Percentiles rank a stretch among this genome's conserved stretches.
These are phyloP conservation scores for Gyrodon lividus DNA, from an alignment of 768 basidiomycete genomes.

Conservation along the genomic window DNA sequence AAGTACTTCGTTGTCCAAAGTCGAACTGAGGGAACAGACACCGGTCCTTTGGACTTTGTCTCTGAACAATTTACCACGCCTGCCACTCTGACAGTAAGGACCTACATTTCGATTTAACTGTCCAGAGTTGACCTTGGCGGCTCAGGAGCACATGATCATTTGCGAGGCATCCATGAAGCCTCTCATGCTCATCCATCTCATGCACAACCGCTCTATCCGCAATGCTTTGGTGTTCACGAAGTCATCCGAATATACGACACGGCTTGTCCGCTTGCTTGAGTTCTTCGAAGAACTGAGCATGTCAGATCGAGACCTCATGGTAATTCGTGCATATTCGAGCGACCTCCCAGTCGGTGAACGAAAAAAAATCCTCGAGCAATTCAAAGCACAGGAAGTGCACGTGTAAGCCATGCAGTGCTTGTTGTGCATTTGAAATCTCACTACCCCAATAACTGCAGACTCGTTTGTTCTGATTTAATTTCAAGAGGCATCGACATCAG, in stretches of 20 bases:
- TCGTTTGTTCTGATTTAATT: slow-evolving; percentile 96
- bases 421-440: slow-evolving; percentile 1
- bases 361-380: slow-evolving; percentile 73
- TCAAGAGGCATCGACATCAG: slow-evolving; percentile 95
- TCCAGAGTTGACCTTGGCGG: slow-evolving; percentile 4
- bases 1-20: slow-evolving; percentile 87
- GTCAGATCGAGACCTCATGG: slow-evolving; percentile 28
- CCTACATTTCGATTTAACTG: neutral
- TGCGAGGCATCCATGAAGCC: slow-evolving; percentile 81
- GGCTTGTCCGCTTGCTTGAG: slow-evolving; percentile 78
- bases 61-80: slow-evolving; percentile 86
- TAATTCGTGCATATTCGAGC: slow-evolving; percentile 79
- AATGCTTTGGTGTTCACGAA: slow-evolving; percentile 96
- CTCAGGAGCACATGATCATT: slow-evolving; percentile 84
- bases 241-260: slow-evolving; percentile 83
- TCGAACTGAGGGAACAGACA: slow-evolving; percentile 33
- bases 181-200: slow-evolving; percentile 82
- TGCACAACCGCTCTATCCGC: slow-evolving; percentile 56
- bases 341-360: slow-evolving; percentile 76
- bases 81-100: slow-evolving; percentile 62
- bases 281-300: slow-evolving; percentile 65
- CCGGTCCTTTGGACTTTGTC: slow-evolving; percentile 49
- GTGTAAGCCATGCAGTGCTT: slow-evolving; percentile 51
- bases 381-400: slow-evolving; percentile 77
- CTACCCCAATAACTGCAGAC: slow-evolving; percentile 41